Percentiles rank a stretch among this genome's conserved stretches.
These are phyloP conservation scores for Kurtzmaniella quercitrusa DNA, from an alignment of 1,139 yeast species.

Conservation along the genomic window DNA sequence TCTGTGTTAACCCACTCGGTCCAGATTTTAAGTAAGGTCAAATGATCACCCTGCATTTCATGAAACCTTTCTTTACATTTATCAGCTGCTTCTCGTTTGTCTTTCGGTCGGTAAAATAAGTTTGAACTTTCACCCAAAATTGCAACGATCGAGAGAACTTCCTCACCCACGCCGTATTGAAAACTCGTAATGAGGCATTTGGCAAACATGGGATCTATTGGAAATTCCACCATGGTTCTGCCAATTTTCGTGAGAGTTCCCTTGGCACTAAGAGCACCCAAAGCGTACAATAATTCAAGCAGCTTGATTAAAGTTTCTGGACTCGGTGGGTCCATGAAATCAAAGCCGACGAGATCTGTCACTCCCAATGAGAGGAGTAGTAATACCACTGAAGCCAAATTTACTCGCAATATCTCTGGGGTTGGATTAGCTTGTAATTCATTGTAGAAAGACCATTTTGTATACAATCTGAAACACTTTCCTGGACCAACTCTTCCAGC, in stretches of 20 bases:
- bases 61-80: constrained; percentile 53
- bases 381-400: constrained; percentile 71
- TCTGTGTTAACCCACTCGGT: constrained; percentile 71
- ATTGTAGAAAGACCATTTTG: constrained; percentile 79
- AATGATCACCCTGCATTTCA: constrained; percentile 63
- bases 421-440: constrained; percentile 77
- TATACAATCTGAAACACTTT: constrained; percentile 83
- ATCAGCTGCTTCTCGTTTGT: constrained; percentile 63
- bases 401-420: constrained; percentile 86
- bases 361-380: constrained; percentile 77
- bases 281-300: constrained; percentile 71
- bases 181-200: constrained; percentile 66
- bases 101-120: constrained; percentile 71
- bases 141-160: constrained; percentile 67
- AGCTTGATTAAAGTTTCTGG: constrained; percentile 70
- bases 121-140: constrained; percentile 81
- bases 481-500: constrained; percentile 99
- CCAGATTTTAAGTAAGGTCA: constrained; percentile 71
- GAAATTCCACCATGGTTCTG: constrained; percentile 84
- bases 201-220: constrained; percentile 86
- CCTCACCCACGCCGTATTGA: constrained; percentile 55
- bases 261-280: constrained; percentile 82
- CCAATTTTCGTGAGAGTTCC: constrained; percentile 81
- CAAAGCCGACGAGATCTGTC: constrained; percentile 75
- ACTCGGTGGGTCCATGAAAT: constrained; percentile 85